A percentile compares a stretch with the other conserved stretches of the same genome.
Evolutionary conservation across 257 asterid species (phyloP).

Genomic region (Solanum lycopersicoides): DNA sequence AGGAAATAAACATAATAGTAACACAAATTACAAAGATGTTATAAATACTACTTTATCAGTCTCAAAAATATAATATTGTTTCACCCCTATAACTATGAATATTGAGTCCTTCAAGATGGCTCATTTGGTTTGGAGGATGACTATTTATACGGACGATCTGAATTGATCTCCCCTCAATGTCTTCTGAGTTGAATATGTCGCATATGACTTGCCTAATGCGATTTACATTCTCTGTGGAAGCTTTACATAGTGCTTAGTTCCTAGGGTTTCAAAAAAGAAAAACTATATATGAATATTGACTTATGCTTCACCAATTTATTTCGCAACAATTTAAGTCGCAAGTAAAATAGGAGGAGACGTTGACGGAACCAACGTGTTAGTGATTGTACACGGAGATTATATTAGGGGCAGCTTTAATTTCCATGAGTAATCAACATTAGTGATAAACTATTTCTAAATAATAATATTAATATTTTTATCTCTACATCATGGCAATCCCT

Average conservation of each 20-base stretch:
- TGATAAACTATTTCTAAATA: not conserved
- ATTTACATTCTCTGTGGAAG: too few relatives aligned
- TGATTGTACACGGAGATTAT: not conserved
- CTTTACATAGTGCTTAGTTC: too few relatives aligned
- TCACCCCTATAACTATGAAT: too few relatives aligned
- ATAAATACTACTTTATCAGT: not conserved
- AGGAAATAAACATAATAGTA: not conserved
- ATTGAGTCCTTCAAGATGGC: too few relatives aligned
- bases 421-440: not conserved
- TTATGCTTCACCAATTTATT: not conserved
- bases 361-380: not conserved
- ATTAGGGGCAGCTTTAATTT: not conserved
- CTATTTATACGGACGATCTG: too few relatives aligned
- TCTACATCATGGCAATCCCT: not conserved
- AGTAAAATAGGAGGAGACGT: not conserved
- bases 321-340: not conserved
- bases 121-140: too few relatives aligned
- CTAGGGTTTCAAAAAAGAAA: too few relatives aligned
- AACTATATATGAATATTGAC: not conserved
- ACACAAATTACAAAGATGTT: not conserved
- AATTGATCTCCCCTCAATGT: accelerated
- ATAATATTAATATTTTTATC: not conserved
- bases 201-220: too few relatives aligned
- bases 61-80: not conserved
- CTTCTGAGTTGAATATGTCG: too few relatives aligned